phyloP scores from a whole-genome alignment of 306 rosid species.

The Aeschynomene evenia region DNA sequence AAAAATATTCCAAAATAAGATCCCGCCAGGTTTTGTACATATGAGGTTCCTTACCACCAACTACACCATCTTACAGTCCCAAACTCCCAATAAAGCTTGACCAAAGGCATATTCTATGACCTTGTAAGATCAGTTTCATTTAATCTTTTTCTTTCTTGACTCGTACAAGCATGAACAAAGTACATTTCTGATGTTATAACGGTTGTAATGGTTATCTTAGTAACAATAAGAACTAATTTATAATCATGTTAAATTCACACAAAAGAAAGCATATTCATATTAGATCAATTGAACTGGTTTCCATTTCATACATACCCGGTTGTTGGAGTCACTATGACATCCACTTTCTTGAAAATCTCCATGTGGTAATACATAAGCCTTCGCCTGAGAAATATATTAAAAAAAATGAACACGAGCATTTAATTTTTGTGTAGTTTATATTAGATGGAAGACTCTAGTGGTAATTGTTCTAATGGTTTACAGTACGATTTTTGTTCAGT shows the following conservation, averaged over 20 bases:
- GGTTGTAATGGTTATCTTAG: slow-evolving; percentile 9
- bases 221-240: slow-evolving; percentile 11
- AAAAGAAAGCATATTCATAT: slow-evolving; percentile 21
- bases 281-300: slow-evolving; percentile 16
- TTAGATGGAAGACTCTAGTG: background rate
- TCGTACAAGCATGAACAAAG: background rate
- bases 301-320: slow-evolving; percentile 72
- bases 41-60: background rate
- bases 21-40: background rate
- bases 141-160: slow-evolving; percentile 9
- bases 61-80: slow-evolving; percentile 21
- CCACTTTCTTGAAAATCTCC: slow-evolving; percentile 90
- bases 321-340: slow-evolving; percentile 91
- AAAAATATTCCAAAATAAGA: slow-evolving; percentile 24
- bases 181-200: slow-evolving; percentile 2
- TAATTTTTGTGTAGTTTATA: background rate
- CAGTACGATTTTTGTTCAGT: background rate
- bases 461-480: background rate
- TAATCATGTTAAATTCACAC: slow-evolving; percentile 6
- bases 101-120: background rate
- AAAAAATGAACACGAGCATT: background rate
- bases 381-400: slow-evolving; percentile 59
- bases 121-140: background rate
- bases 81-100: slow-evolving; percentile 2
- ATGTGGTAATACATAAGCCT: slow-evolving; percentile 85